A percentile compares a stretch with the other conserved stretches of the same genome.
Evolutionary conservation across 306 rosid genomes (phyloP).

Genomic region (Casuarina equisetifolia): DNA sequence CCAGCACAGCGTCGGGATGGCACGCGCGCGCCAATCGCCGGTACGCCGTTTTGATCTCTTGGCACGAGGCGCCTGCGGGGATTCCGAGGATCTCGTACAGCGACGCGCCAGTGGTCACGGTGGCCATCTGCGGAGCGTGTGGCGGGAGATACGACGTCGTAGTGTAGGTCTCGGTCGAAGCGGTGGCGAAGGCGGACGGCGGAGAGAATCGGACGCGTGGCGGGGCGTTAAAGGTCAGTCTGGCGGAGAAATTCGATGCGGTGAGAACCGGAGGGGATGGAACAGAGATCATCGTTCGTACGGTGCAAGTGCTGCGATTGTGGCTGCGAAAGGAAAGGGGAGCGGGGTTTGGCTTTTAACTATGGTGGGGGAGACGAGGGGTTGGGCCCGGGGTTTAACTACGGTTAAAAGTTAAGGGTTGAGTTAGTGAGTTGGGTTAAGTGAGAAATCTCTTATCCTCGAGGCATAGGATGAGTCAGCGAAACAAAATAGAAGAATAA

Average conservation of each 20-base stretch:
- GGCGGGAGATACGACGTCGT: conserved; percentile 42
- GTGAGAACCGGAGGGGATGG: not conserved
- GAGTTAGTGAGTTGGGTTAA: not conserved
- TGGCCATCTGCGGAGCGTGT: conserved; percentile 27
- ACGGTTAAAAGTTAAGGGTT: conserved; percentile 7
- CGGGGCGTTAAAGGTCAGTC: not conserved
- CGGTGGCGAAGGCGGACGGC: conserved; percentile 34
- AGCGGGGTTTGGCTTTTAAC: not conserved
- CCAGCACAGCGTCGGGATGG: conserved; percentile 90
- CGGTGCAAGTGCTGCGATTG: not conserved
- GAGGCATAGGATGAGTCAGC: not conserved
- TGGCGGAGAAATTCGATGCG: conserved; percentile 6
- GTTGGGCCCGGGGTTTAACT: conserved; percentile 14
- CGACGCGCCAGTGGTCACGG: conserved; percentile 42
- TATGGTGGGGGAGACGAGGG: not conserved
- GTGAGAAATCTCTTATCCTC: not conserved
- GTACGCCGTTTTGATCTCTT: conserved; percentile 86
- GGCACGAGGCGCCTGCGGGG: conserved; percentile 59
- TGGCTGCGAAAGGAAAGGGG: not conserved
- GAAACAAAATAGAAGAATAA: no score
- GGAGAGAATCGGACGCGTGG: conserved; percentile 32
- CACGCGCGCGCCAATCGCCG: conserved; percentile 67
- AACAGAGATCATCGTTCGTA: conserved; percentile 28
- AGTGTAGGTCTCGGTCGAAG: conserved; percentile 43
- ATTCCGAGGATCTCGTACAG: conserved; percentile 78